Conservation (phyloP, 2,329 filamentous ascomycete genomes). For the Pseudonectria buxi region DNA sequence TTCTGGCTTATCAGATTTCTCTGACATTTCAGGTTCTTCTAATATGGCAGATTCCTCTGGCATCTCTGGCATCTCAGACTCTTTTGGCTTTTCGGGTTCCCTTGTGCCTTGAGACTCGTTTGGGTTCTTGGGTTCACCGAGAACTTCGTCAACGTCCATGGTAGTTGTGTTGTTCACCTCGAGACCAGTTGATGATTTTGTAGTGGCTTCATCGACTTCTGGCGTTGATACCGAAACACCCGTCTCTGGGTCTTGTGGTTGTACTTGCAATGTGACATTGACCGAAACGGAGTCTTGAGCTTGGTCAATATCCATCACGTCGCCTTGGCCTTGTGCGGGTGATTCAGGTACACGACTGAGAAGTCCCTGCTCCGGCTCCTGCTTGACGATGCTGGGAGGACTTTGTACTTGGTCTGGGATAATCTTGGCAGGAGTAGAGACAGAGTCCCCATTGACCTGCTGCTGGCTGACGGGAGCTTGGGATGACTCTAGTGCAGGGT, state of each 20-base stretch:
- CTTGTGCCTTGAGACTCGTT: too few relatives aligned
- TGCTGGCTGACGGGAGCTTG: not conserved
- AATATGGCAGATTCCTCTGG: too few relatives aligned
- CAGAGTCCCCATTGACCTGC: constrained; percentile 7
- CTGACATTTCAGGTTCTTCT: too few relatives aligned
- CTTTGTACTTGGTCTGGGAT: constrained; percentile 3
- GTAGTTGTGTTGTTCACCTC: too few relatives aligned
- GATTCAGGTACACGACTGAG: constrained; percentile 5
- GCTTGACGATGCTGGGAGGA: constrained; percentile 9
- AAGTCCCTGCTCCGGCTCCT: constrained; percentile 7
- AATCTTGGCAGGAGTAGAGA: constrained; percentile 3
- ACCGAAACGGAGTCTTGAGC: constrained; percentile 9
- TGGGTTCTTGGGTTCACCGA: too few relatives aligned
- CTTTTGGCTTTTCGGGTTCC: too few relatives aligned
- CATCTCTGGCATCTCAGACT: too few relatives aligned
- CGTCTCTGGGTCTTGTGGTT: not conserved
- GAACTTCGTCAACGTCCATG: too few relatives aligned
- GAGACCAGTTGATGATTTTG: too few relatives aligned
- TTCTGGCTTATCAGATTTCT: too few relatives aligned
- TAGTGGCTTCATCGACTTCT: too few relatives aligned
- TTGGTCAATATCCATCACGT: constrained; percentile 16
- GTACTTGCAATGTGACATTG: constrained; percentile 13
- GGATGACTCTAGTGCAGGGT: too few relatives aligned
- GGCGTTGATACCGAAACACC: not conserved
- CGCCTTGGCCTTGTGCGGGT: constrained; percentile 5